phyloP scores from a whole-genome alignment of 2,329 filamentous ascomycete species.

The Diaporthe sp. region DNA sequence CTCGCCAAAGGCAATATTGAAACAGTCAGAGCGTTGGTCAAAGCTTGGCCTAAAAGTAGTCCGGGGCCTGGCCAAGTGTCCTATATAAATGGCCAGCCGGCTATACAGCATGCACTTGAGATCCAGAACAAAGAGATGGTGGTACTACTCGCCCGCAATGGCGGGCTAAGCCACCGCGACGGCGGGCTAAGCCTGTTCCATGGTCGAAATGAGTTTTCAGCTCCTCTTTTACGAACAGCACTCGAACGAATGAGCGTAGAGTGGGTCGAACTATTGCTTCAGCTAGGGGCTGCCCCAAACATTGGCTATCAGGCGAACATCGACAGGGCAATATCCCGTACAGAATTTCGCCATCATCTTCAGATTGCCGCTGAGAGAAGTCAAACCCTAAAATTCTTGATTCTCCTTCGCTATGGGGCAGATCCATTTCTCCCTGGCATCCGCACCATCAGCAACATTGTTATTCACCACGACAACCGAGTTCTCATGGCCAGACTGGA shows the following conservation, averaged over 20 bases:
- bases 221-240: not conserved
- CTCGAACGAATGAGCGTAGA: not conserved
- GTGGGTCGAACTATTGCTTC: not conserved
- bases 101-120: not conserved
- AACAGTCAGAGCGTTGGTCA: not conserved
- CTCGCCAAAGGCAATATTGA: not conserved
- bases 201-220: not conserved
- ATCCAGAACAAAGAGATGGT: not conserved
- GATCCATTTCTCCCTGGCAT: not conserved
- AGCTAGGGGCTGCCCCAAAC: not conserved
- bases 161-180: not conserved
- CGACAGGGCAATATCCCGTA: not conserved
- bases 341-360: not conserved
- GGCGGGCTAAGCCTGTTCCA: too few species aligned
- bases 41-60: too few species aligned
- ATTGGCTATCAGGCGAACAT: not conserved
- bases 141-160: not conserved
- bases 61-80: accelerated
- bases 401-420: not conserved
- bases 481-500: not conserved
- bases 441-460: not conserved
- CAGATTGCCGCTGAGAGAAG: not conserved
- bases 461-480: not conserved
- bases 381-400: not conserved
- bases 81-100: not conserved